Percentiles rank a stretch among this genome's conserved stretches.
These are phyloP conservation scores for Pestalotiopsis sp. DNA, from an alignment of 2,329 filamentous ascomycete genomes.

Conservation along the genomic window DNA sequence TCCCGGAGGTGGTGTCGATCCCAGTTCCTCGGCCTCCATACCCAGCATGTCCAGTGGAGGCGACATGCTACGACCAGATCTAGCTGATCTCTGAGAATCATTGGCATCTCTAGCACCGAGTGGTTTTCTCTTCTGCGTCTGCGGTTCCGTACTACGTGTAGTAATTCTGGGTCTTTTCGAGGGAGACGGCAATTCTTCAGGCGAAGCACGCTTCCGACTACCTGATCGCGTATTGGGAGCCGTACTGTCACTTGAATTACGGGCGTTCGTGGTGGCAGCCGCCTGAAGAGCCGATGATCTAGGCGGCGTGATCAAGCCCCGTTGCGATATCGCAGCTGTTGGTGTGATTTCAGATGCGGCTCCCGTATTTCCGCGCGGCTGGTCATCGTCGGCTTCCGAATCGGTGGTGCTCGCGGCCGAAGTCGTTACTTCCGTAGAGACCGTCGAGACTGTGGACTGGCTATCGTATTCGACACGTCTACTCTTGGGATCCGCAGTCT, in stretches of 20 bases:
- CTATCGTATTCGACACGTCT: slow-evolving; percentile 32
- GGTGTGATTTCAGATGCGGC: not conserved
- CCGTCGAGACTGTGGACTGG: slow-evolving; percentile 6
- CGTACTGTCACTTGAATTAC: not conserved
- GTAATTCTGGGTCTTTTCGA: not conserved
- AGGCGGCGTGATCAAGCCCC: slow-evolving; percentile 1
- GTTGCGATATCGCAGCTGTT: not conserved
- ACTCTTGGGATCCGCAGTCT: slow-evolving; percentile 53
- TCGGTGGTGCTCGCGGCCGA: not conserved
- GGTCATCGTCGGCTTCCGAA: not conserved
- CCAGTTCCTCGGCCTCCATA: not conserved
- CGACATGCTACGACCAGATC: not conserved
- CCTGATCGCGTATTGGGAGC: not conserved
- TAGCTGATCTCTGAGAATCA: slow-evolving; percentile 2
- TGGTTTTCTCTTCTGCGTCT: not conserved
- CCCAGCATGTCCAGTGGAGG: not conserved
- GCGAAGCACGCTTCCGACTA: not conserved
- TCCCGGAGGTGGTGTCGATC: not conserved
- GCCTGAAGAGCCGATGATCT: not conserved
- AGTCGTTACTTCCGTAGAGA: not conserved
- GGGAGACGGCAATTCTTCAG: not conserved
- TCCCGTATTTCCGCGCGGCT: not conserved
- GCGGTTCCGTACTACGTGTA: no score
- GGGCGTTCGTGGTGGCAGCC: not conserved
- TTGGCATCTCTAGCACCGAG: slow-evolving; percentile 3